Percentiles rank a stretch among this genome's conserved stretches.
Evolutionary conservation across 2,329 filamentous ascomycete species (phyloP).

Genomic region (Pseudopyricularia javanii): DNA sequence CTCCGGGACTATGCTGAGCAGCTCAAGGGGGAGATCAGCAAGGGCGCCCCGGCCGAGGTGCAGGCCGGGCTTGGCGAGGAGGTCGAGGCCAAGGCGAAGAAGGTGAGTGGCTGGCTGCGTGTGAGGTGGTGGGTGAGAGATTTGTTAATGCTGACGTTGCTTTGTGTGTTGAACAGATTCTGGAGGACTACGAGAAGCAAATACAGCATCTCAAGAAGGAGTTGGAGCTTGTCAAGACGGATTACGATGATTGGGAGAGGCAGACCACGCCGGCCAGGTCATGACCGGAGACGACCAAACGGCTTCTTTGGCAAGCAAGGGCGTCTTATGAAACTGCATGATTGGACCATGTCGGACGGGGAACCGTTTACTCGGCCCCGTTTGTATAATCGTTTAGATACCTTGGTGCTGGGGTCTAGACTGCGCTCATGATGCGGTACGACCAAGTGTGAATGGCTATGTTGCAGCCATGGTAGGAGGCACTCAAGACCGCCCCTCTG

Average conservation of each 20-base stretch:
- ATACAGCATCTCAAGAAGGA: constrained; percentile 65
- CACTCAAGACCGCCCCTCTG: too few relatives aligned
- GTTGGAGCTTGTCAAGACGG: constrained; percentile 48
- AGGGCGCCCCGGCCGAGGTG: constrained; percentile 34
- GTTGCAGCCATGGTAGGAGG: too few relatives aligned
- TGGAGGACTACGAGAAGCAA: constrained; percentile 74
- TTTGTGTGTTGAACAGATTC: constrained; percentile 35
- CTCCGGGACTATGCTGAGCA: constrained; percentile 61
- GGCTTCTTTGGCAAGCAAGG: too few relatives aligned
- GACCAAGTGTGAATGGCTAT: too few relatives aligned
- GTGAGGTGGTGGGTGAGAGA: constrained; percentile 7
- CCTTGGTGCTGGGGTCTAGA: too few relatives aligned
- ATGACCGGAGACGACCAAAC: neutral
- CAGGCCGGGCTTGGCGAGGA: constrained; percentile 48
- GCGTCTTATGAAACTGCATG: too few relatives aligned
- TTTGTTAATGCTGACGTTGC: constrained; percentile 8
- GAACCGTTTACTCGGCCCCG: too few relatives aligned
- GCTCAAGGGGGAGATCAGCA: constrained; percentile 63
- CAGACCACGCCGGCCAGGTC: constrained; percentile 11
- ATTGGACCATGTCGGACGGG: neutral
- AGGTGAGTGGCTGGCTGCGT: constrained; percentile 35
- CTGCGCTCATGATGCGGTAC: too few relatives aligned
- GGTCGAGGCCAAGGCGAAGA: constrained; percentile 59
- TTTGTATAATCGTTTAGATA: too few relatives aligned
- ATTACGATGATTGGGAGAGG: constrained; percentile 43